A percentile compares a stretch with the other conserved stretches of the same genome.
Evolutionary conservation across 352 stramenopile species (phyloP).

Genomic region (Phytophthora chlamydospora): DNA sequence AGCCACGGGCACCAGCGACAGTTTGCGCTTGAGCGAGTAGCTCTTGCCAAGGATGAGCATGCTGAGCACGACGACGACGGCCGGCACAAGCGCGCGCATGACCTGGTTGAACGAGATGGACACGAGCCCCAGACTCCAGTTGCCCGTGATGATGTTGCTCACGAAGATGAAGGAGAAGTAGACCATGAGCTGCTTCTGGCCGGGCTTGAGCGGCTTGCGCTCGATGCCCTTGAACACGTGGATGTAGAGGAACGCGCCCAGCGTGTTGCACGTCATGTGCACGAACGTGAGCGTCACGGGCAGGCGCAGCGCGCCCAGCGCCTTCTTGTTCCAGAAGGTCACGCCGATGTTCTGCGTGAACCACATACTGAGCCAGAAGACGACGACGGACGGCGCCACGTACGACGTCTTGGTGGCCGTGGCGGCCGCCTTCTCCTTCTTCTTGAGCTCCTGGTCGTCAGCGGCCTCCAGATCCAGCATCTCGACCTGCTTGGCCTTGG

Average conservation of each 20-base stretch:
- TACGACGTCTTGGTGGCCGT: constrained; percentile 70
- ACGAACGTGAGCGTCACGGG: constrained; percentile 91
- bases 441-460: constrained; percentile 23
- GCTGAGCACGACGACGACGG: constrained; percentile 79
- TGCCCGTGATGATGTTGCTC: constrained; percentile 96
- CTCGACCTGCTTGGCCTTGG: constrained; percentile 11
- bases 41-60: constrained; percentile 81
- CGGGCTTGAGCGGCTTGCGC: constrained; percentile 64
- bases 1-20: constrained; percentile 79
- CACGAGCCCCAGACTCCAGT: constrained; percentile 91
- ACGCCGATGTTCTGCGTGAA: constrained; percentile 94
- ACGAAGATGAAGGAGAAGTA: constrained; percentile 94
- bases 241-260: constrained; percentile 86
- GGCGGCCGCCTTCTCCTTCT: constrained; percentile 25
- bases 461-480: constrained; percentile 22
- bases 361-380: constrained; percentile 88
- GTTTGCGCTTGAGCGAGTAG: constrained; percentile 78
- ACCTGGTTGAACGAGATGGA: constrained; percentile 97
- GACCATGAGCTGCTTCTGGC: constrained; percentile 81
- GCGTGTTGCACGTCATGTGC: constrained; percentile 94
- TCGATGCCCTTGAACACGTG: constrained; percentile 71
- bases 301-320: constrained; percentile 70
- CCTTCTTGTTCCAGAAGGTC: constrained; percentile 96
- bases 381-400: constrained; percentile 62
- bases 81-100: constrained; percentile 87